phyloP scores from a whole-genome alignment of 2,329 filamentous ascomycete genomes.

The Ophiostoma australiae region DNA sequence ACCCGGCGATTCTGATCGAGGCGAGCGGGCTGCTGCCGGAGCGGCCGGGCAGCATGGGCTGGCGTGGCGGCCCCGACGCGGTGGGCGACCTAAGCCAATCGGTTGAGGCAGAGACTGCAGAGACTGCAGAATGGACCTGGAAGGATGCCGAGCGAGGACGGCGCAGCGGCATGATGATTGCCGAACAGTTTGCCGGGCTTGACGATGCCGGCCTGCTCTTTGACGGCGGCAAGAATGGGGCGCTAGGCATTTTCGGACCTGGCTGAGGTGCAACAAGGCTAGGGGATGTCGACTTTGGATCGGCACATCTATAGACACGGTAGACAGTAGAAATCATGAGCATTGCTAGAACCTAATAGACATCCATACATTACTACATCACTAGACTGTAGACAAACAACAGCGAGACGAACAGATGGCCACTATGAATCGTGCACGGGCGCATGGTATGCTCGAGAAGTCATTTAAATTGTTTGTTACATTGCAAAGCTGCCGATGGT shows the following conservation, averaged over 20 bases:
- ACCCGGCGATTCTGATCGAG: slow-evolving; percentile 70
- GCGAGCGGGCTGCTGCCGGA: slow-evolving; percentile 69
- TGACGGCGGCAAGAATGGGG: slow-evolving; percentile 49
- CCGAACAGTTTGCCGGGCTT: slow-evolving; percentile 52
- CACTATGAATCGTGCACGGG: too few species aligned
- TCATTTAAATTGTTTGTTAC: too few species aligned
- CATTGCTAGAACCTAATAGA: not conserved
- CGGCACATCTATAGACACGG: too few species aligned
- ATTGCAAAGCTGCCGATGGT: too few species aligned
- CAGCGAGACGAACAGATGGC: too few species aligned
- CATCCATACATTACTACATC: not conserved
- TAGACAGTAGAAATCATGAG: too few species aligned
- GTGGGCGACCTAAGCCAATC: slow-evolving; percentile 34
- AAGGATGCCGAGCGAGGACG: slow-evolving; percentile 51
- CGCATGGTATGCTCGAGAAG: too few species aligned
- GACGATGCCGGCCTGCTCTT: slow-evolving; percentile 51
- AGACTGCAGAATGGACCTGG: slow-evolving; percentile 51
- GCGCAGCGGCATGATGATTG: slow-evolving; percentile 51
- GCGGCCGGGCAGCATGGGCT: slow-evolving; percentile 60
- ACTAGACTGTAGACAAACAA: too few species aligned
- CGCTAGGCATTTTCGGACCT: slow-evolving; percentile 44
- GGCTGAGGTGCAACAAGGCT: slow-evolving; percentile 16
- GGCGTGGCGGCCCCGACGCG: slow-evolving; percentile 36
- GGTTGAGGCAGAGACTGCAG: slow-evolving; percentile 35
- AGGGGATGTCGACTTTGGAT: too few species aligned